Evolutionary conservation across 208 protist genomes (phyloP).

Genomic region (Acanthamoeba polyphaga): DNA sequence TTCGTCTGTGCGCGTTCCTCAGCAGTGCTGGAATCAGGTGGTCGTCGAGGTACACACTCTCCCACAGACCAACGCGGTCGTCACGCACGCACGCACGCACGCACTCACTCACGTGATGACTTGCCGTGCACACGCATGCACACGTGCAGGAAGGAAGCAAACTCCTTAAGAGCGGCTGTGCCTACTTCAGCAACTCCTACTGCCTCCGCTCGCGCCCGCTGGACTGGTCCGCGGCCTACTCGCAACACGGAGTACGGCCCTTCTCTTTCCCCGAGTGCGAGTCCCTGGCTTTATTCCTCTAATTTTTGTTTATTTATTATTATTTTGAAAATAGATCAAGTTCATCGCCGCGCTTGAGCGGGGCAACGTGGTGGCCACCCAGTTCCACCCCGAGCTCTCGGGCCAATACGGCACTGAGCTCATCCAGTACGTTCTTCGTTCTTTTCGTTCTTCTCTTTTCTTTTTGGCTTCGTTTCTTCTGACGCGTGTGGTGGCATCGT

Average conservation of each 20-base stretch:
- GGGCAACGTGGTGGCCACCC: conserved; percentile 75
- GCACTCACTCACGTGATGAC: not conserved
- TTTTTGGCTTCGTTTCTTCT: conserved; percentile 12
- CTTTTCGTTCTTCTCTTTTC: not conserved
- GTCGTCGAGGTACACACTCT: not conserved
- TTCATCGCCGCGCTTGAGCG: conserved; percentile 49
- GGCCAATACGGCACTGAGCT: conserved; percentile 71
- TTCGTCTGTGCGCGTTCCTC: conserved; percentile 70
- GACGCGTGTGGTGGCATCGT: too few relatives aligned
- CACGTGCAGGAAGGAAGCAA: conserved; percentile 27
- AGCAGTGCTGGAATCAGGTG: conserved; percentile 80
- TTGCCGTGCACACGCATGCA: not conserved
- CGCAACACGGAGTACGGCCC: conserved; percentile 60
- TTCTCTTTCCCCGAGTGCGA: not conserved
- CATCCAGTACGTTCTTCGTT: conserved; percentile 33
- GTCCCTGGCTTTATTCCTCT: not conserved
- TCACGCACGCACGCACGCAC: not conserved
- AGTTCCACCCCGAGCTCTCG: conserved; percentile 82
- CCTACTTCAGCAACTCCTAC: conserved; percentile 77
- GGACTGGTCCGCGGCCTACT: conserved; percentile 74
- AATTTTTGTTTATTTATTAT: not conserved
- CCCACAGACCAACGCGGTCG: not conserved
- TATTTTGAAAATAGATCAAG: conserved; percentile 1
- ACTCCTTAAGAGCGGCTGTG: conserved; percentile 52
- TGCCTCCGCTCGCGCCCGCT: conserved; percentile 40